Evolutionary conservation across 1,284 basidiomycete species (phyloP).

Genomic region (Malassezia cuniculi): DNA sequence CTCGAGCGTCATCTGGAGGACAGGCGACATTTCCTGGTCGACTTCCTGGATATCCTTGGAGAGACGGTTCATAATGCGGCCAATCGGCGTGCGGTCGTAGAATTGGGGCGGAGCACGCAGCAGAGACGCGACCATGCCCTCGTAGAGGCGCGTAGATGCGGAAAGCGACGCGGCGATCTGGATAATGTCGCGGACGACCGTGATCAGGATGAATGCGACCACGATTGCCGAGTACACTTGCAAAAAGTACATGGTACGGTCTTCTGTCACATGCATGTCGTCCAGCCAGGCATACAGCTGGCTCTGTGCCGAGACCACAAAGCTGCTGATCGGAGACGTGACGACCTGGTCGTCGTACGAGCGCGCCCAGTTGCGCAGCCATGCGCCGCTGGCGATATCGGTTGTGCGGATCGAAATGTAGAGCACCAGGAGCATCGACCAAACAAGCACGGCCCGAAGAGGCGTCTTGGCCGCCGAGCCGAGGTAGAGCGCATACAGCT

Average conservation of each 20-base stretch:
- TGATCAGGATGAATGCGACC: constrained; percentile 26
- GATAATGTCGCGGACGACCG: constrained; percentile 27
- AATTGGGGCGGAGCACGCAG: constrained; percentile 58
- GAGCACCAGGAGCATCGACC: constrained; percentile 23
- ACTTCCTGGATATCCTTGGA: constrained; percentile 43
- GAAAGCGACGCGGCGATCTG: constrained; percentile 29
- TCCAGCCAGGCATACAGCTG: no score
- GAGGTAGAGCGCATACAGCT: constrained; percentile 37
- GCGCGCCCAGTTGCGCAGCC: constrained; percentile 40
- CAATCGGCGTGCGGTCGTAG: constrained; percentile 41
- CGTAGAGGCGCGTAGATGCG: constrained; percentile 33
- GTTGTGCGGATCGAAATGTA: constrained; percentile 27
- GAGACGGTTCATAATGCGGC: constrained; percentile 43
- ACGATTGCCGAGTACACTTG: constrained; percentile 29
- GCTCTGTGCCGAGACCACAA: no score
- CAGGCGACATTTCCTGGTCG: constrained; percentile 39
- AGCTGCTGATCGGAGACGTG: no score
- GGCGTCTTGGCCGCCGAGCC: constrained; percentile 19
- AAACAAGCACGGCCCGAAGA: constrained; percentile 20
- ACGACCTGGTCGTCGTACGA: constrained; percentile 29
- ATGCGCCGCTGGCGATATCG: constrained; percentile 34
- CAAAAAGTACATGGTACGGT: constrained; percentile 35
- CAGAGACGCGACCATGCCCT: constrained; percentile 61
- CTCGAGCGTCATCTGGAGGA: constrained; percentile 7
- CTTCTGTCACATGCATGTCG: no score